phyloP scores from a whole-genome alignment of 2,329 filamentous ascomycete genomes.

The Hymenoscyphus fructigenus region DNA sequence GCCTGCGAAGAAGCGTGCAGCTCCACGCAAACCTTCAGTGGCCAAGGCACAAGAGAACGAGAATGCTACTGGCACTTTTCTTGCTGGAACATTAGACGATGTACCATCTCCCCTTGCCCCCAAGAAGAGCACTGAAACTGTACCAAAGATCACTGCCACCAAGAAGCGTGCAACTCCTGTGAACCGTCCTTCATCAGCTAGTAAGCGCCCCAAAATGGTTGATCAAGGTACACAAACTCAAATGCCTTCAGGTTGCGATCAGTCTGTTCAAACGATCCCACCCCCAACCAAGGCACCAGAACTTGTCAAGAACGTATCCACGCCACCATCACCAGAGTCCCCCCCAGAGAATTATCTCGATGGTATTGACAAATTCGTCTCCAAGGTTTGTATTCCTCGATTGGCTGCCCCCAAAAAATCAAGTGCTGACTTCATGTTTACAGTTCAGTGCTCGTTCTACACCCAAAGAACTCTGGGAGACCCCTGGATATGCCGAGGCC shows the following conservation, averaged over 20 bases:
- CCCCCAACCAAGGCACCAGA: slow-evolving; percentile 4
- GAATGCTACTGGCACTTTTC: neutral
- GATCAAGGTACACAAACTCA: slow-evolving; percentile 35
- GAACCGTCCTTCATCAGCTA: slow-evolving; percentile 10
- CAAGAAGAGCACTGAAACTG: slow-evolving; percentile 18
- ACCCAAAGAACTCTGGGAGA: slow-evolving; percentile 31
- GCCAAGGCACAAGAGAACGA: neutral
- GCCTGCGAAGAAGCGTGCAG: slow-evolving; percentile 20
- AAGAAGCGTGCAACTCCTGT: slow-evolving; percentile 22
- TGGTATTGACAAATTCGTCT: slow-evolving; percentile 27
- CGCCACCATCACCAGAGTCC: slow-evolving; percentile 12
- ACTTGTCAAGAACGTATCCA: neutral
- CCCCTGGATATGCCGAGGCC: slow-evolving; percentile 28
- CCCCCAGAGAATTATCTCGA: slow-evolving; percentile 25
- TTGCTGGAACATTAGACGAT: neutral
- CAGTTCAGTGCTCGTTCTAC: slow-evolving; percentile 25
- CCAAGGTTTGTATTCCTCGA: slow-evolving; percentile 9
- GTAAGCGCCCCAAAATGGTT: slow-evolving; percentile 34
- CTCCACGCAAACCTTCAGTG: slow-evolving; percentile 16
- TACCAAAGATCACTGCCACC: slow-evolving; percentile 23
- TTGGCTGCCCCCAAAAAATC: neutral
- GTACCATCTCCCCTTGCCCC: slow-evolving; percentile 22
- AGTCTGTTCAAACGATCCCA: slow-evolving; percentile 12
- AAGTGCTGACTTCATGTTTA: neutral
- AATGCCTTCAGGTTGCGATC: slow-evolving; percentile 22